phyloP scores from a whole-genome alignment of 2,329 filamentous ascomycete species.

The Aspergillus puulaauensis region DNA sequence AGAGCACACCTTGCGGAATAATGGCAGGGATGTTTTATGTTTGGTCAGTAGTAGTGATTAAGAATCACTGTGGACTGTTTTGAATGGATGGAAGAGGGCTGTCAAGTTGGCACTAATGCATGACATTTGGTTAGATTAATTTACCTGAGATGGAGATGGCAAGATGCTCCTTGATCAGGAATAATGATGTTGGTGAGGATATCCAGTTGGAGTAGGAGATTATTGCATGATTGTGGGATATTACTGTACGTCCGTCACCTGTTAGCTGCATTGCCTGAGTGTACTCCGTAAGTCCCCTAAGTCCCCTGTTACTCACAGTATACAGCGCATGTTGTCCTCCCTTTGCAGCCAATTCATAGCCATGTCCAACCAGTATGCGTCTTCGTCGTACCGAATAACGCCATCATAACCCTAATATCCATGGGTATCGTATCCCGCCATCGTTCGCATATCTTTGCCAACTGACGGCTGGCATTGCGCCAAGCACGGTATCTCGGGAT shows the following conservation, averaged over 20 bases:
- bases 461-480: neutral
- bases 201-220: neutral
- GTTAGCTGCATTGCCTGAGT: no score
- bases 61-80: neutral
- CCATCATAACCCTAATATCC: no score
- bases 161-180: neutral
- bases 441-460: no score
- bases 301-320: neutral
- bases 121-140: slow-evolving; percentile 9
- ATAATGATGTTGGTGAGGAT: neutral
- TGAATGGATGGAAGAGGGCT: slow-evolving; percentile 7
- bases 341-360: neutral
- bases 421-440: neutral
- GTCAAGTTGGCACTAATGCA: slow-evolving; percentile 18
- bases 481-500: neutral
- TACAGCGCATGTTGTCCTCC: neutral
- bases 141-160: neutral
- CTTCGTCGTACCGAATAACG: no score
- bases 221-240: neutral
- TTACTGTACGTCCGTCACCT: no score
- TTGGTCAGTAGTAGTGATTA: no score
- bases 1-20: no score
- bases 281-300: neutral
- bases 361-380: neutral
- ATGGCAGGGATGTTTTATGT: neutral